These are phyloP conservation scores for Udeniomyces megalosporus DNA, from an alignment of 768 basidiomycete genomes.

Conservation along the genomic window DNA sequence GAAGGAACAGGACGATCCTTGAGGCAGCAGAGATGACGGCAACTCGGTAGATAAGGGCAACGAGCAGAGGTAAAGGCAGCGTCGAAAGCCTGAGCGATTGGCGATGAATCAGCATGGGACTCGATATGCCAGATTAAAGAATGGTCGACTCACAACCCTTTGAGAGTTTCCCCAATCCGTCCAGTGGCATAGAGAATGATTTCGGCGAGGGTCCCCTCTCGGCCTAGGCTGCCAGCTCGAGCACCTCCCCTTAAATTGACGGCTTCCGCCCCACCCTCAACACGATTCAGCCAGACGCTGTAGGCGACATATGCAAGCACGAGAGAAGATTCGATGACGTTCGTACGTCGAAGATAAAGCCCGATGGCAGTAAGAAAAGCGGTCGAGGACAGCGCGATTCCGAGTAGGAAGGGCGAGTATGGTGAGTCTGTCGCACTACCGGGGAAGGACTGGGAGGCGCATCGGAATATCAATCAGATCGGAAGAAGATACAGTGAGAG, in stretches of 20 bases:
- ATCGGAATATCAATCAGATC: no score
- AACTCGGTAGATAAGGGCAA: conserved; percentile 65
- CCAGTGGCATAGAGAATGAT: not conserved
- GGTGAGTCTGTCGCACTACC: conserved; percentile 65
- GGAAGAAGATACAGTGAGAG: not conserved
- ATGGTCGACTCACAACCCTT: not conserved
- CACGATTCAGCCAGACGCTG: conserved; percentile 64
- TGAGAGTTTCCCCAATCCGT: not conserved
- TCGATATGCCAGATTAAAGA: not conserved
- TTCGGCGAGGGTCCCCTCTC: conserved; percentile 1
- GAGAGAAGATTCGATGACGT: conserved; percentile 79
- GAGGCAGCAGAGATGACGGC: conserved; percentile 65
- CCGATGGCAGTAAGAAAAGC: conserved; percentile 84
- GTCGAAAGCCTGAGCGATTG: conserved; percentile 35
- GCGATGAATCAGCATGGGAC: conserved; percentile 40
- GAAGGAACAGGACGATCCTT: conserved; percentile 66
- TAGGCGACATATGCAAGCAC: conserved; percentile 78
- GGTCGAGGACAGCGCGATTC: conserved; percentile 71
- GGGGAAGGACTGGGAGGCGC: conserved; percentile 8
- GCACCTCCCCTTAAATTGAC: conserved; percentile 25
- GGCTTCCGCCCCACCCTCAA: conserved; percentile 17
- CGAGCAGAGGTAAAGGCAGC: conserved; percentile 63
- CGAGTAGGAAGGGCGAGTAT: conserved; percentile 72
- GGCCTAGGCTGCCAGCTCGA: conserved; percentile 23
- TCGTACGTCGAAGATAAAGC: conserved; percentile 70